phyloP scores from a whole-genome alignment of 2,329 filamentous ascomycete genomes.

The Trichothecium roseum region DNA sequence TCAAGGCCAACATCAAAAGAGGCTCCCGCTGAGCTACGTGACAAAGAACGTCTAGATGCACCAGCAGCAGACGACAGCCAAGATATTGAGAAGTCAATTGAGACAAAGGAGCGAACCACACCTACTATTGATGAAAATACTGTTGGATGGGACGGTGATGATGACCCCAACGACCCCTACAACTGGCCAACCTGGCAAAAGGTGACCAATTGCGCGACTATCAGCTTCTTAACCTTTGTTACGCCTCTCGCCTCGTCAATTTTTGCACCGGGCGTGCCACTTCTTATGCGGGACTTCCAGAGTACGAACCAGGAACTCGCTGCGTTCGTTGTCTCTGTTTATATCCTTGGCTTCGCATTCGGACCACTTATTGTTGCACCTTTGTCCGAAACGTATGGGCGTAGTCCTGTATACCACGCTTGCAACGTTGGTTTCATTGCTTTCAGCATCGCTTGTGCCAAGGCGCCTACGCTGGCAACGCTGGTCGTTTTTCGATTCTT shows the following conservation, averaged over 20 bases:
- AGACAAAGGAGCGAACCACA: conserved; percentile 22
- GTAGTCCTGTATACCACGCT: conserved; percentile 30
- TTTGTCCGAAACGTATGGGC: conserved; percentile 39
- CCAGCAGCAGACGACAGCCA: too few species aligned
- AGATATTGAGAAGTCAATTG: too few species aligned
- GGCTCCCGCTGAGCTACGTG: too few species aligned
- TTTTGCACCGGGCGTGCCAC: conserved; percentile 43
- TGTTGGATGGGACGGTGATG: conserved; percentile 48
- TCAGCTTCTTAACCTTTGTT: conserved; percentile 11
- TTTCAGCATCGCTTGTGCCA: conserved; percentile 41
- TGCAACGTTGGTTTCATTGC: conserved; percentile 37
- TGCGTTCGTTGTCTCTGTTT: conserved; percentile 28
- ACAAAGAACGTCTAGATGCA: too few species aligned
- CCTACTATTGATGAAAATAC: conserved; percentile 18
- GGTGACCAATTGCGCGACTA: conserved; percentile 19
- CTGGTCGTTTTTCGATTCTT: conserved; percentile 38
- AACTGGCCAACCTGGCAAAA: conserved; percentile 49
- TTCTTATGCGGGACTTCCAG: conserved; percentile 39
- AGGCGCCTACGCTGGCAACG: conserved; percentile 32
- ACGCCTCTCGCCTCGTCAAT: conserved; percentile 44
- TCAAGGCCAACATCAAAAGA: too few species aligned
- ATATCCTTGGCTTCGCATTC: conserved; percentile 39
- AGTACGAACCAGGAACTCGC: conserved; percentile 30
- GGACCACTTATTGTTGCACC: conserved; percentile 44
- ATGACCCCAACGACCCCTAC: conserved; percentile 46